A percentile compares a stretch with the other conserved stretches of the same genome.
Conservation (phyloP, 306 rosid genomes). For the Alnus glutinosa region DNA sequence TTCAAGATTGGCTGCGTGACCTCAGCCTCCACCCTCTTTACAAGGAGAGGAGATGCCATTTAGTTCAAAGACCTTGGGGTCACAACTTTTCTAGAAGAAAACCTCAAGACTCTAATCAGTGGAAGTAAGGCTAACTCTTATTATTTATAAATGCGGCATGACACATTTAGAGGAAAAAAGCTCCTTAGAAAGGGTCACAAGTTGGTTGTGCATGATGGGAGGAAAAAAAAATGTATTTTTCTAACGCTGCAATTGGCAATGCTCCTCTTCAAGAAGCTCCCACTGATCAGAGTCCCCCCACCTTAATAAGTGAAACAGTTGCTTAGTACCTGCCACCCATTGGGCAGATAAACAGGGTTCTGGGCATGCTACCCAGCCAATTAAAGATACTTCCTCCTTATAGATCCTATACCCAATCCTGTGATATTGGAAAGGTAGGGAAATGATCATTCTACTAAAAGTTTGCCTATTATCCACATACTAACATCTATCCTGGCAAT, state of each 20-base stretch:
- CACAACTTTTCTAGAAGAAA: slow-evolving; percentile 4
- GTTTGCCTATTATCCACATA: background rate
- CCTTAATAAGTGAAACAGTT: background rate
- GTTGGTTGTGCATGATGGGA: background rate
- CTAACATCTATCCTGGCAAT: background rate
- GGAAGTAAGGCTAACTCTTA: background rate
- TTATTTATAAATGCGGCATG: background rate
- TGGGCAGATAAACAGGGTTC: background rate
- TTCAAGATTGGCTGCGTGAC: background rate
- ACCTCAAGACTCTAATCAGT: background rate
- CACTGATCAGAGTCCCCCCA: too few relatives aligned
- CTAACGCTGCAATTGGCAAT: background rate
- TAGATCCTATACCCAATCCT: background rate
- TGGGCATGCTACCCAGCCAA: background rate
- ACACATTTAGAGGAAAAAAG: background rate
- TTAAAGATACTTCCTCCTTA: background rate
- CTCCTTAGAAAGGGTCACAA: background rate
- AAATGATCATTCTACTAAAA: background rate
- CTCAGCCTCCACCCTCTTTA: background rate
- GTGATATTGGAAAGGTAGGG: background rate
- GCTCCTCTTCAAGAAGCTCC: background rate
- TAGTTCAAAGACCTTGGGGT: background rate
- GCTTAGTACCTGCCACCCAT: background rate
- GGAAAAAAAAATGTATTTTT: background rate
- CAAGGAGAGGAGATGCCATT: background rate